A percentile compares a stretch with the other conserved stretches of the same genome.
Conservation (phyloP, 805 yeast species). For the Kluyveromyces nonfermentans region DNA sequence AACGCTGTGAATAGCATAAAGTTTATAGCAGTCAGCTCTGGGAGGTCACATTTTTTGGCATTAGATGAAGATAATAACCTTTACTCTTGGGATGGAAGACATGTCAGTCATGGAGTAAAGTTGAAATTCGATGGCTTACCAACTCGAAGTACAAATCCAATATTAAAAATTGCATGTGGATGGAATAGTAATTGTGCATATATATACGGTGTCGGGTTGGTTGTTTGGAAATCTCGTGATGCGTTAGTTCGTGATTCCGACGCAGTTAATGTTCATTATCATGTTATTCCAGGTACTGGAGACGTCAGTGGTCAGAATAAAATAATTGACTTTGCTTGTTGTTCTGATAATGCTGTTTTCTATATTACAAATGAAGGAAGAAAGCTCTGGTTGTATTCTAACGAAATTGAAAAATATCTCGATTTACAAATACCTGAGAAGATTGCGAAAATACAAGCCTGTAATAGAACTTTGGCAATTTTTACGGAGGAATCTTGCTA, state of each 20-base stretch:
- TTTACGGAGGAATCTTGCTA: slow-evolving; percentile 42
- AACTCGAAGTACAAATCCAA: slow-evolving; percentile 21
- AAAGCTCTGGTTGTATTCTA: slow-evolving; percentile 28
- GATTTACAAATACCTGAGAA: slow-evolving; percentile 20
- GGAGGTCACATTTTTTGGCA: slow-evolving; percentile 56
- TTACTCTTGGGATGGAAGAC: slow-evolving; percentile 53
- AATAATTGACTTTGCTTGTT: slow-evolving; percentile 48
- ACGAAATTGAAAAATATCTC: slow-evolving; percentile 14
- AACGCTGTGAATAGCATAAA: slow-evolving; percentile 19
- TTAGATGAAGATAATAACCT: slow-evolving; percentile 40
- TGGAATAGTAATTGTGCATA: slow-evolving; percentile 53
- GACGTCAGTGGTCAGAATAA: slow-evolving; percentile 25
- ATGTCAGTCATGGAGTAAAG: slow-evolving; percentile 35
- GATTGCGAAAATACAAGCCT: slow-evolving; percentile 46
- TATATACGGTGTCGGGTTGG: slow-evolving; percentile 42
- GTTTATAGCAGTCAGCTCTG: slow-evolving; percentile 46
- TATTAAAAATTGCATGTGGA: slow-evolving; percentile 49
- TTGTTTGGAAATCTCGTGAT: slow-evolving; percentile 43
- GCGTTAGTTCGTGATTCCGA: slow-evolving; percentile 23
- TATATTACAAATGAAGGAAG: slow-evolving; percentile 40
- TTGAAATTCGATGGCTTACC: slow-evolving; percentile 31
- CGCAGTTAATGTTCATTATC: slow-evolving; percentile 30
- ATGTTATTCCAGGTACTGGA: slow-evolving; percentile 35
- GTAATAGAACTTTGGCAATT: slow-evolving; percentile 44
- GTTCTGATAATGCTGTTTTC: slow-evolving; percentile 37